Conservation (phyloP, 306 rosid species). For the Cicer yamashitae region DNA sequence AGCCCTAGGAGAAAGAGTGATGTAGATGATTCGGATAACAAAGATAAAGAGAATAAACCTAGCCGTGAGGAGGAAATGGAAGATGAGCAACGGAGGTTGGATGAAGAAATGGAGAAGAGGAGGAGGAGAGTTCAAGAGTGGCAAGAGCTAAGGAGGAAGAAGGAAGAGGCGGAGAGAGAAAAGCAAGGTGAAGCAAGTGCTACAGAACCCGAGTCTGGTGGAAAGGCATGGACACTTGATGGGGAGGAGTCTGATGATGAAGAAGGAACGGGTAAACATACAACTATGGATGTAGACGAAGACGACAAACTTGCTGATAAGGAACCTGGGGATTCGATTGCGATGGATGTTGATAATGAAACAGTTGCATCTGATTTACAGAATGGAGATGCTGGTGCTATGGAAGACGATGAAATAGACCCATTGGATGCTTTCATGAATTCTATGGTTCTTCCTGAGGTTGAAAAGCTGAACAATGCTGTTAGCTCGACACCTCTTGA, state of each 20-base stretch:
- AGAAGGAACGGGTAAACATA: constrained; percentile 58
- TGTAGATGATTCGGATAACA: constrained; percentile 58
- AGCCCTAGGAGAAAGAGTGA: constrained; percentile 64
- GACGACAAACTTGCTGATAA: constrained; percentile 52
- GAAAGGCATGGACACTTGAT: constrained; percentile 91
- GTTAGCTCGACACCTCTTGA: constrained; percentile 48
- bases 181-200: constrained; percentile 65
- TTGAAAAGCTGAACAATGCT: constrained; percentile 68
- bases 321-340: constrained; percentile 48
- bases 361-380: constrained; percentile 51
- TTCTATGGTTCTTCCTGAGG: constrained; percentile 90
- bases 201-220: constrained; percentile 71
- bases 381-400: constrained; percentile 50
- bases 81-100: constrained; percentile 78
- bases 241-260: constrained; percentile 98
- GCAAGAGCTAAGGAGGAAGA: constrained; percentile 87
- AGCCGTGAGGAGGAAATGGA: constrained; percentile 83
- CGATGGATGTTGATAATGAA: constrained; percentile 55
- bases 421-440: constrained; percentile 96
- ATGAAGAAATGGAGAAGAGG: constrained; percentile 93
- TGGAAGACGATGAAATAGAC: constrained; percentile 74
- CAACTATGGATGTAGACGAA: constrained; percentile 64
- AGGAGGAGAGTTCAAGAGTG: constrained; percentile 97
- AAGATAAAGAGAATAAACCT: constrained; percentile 57
- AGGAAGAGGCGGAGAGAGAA: constrained; percentile 82